A percentile compares a stretch with the other conserved stretches of the same genome.
Evolutionary conservation across 495 filamentous ascomycete genomes (phyloP).

Genomic region (Evansstolkia leycettana): DNA sequence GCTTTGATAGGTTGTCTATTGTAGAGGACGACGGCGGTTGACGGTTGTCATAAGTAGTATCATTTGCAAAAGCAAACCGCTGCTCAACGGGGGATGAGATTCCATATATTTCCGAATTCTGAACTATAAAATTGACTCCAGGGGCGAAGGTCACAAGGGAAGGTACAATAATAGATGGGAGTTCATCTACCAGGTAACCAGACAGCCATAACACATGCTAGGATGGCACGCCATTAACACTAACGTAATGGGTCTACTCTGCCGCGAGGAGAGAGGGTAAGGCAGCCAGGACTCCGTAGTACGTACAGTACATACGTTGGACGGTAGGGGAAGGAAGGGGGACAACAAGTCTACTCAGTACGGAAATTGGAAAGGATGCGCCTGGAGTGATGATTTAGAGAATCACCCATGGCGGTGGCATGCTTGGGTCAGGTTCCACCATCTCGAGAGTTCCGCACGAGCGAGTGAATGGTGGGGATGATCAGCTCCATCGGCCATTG

Average conservation of each 20-base stretch:
- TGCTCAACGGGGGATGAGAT: too few relatives aligned
- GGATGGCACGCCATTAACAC: conserved; percentile 35
- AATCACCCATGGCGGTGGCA: background rate
- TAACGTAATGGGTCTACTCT: conserved; percentile 25
- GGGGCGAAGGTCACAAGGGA: too few relatives aligned
- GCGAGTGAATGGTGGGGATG: conserved; percentile 10
- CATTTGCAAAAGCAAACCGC: too few relatives aligned
- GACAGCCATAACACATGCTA: conserved; percentile 26
- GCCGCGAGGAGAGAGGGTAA: background rate
- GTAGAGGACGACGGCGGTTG: too few relatives aligned
- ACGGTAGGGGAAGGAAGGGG: conserved; percentile 8
- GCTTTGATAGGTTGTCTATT: too few relatives aligned
- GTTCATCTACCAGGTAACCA: conserved; percentile 26
- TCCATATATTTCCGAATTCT: too few relatives aligned
- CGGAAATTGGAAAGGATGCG: conserved; percentile 7
- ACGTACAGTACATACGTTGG: too few relatives aligned
- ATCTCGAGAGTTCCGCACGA: too few relatives aligned
- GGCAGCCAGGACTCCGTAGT: conserved; percentile 2
- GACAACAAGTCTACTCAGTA: conserved; percentile 1
- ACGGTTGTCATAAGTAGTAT: too few relatives aligned
- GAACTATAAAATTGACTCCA: too few relatives aligned
- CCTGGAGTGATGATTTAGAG: conserved; percentile 18
- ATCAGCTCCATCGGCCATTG: conserved; percentile 6
- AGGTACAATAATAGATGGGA: too few relatives aligned
- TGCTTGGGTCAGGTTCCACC: conserved; percentile 60